These are phyloP conservation scores for Aureobasidium lini DNA, from an alignment of 2,329 filamentous ascomycete genomes.

Conservation along the genomic window DNA sequence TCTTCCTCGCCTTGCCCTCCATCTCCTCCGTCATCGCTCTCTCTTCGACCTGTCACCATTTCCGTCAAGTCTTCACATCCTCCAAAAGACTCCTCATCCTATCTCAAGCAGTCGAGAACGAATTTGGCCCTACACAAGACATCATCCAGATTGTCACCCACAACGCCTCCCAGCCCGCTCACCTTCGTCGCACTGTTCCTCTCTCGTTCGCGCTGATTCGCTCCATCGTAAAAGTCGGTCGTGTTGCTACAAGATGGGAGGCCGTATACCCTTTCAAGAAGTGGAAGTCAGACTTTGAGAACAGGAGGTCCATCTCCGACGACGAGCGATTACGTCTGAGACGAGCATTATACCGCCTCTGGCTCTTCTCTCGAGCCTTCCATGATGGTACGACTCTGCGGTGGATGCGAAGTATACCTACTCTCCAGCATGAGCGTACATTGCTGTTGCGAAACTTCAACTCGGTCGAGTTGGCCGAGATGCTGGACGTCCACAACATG, in stretches of 20 bases:
- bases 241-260: constrained; percentile 50
- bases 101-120: constrained; percentile 44
- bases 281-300: constrained; percentile 51
- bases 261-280: constrained; percentile 57
- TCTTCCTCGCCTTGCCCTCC: constrained; percentile 47
- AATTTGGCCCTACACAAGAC: constrained; percentile 53
- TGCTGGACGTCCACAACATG: constrained; percentile 51
- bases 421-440: constrained; percentile 44
- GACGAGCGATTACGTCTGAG: constrained; percentile 46
- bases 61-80: constrained; percentile 45
- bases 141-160: constrained; percentile 54
- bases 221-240: constrained; percentile 48
- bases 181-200: constrained; percentile 45
- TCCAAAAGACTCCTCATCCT: constrained; percentile 50
- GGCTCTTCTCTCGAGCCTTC: constrained; percentile 54
- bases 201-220: constrained; percentile 49
- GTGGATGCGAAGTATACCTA: constrained; percentile 40
- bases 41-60: constrained; percentile 47
- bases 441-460: constrained; percentile 53
- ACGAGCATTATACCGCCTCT: constrained; percentile 52
- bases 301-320: constrained; percentile 45
- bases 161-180: constrained; percentile 52
- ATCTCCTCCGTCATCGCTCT: constrained; percentile 48
- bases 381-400: constrained; percentile 47
- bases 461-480: constrained; percentile 48